Conservation (phyloP, 1,139 yeast species). For the Pichia sp. region DNA sequence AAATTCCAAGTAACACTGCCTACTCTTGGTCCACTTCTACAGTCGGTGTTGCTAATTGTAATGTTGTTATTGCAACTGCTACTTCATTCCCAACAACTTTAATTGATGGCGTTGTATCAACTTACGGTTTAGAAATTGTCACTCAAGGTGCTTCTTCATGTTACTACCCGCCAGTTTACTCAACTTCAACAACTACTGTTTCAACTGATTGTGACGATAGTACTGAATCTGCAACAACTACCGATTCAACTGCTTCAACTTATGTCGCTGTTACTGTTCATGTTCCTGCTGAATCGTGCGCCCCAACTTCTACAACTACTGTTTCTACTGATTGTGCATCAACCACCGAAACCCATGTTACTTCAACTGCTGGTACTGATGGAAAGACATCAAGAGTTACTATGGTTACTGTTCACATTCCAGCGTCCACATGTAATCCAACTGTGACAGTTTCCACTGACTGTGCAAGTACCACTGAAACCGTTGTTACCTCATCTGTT, state of each 20-base stretch:
- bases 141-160: neutral
- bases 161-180: neutral
- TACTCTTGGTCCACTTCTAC: neutral
- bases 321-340: neutral
- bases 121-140: neutral
- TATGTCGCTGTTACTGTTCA: constrained; percentile 3
- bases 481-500: neutral
- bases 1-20: neutral
- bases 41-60: neutral
- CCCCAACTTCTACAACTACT: neutral
- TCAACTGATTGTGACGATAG: neutral
- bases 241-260: neutral
- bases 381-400: neutral
- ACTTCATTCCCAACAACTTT: neutral
- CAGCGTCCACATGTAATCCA: neutral
- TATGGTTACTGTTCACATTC: neutral
- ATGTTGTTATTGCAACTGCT: neutral
- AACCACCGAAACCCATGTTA: neutral
- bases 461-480: neutral
- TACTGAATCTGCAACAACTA: neutral
- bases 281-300: neutral
- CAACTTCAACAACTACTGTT: neutral
- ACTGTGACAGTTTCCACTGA: neutral
- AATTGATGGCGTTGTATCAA: neutral
- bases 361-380: neutral